These are phyloP conservation scores for Aristolochia contorta DNA, from an alignment of 164 flowering plant genomes.

Conservation along the genomic window DNA sequence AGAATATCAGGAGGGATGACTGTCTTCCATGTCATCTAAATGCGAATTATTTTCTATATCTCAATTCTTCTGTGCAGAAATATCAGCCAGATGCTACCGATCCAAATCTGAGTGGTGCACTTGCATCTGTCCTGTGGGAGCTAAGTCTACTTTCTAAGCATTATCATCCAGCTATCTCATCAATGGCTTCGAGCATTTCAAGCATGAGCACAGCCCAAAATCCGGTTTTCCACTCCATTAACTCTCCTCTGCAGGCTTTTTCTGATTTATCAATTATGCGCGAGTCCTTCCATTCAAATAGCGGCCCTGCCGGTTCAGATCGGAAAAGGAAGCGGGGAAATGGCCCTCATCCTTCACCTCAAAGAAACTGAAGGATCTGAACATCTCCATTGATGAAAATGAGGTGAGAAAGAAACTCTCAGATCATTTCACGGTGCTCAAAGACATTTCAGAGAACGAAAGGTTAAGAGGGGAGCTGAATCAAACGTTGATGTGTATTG, in stretches of 20 bases:
- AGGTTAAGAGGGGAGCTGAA: conserved; percentile 25
- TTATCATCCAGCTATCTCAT: conserved; percentile 58
- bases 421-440: conserved; percentile 19
- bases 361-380: not conserved
- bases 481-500: conserved; percentile 24
- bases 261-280: not conserved
- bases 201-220: conserved; percentile 31
- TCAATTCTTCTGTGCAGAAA: conserved; percentile 35
- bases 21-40: not conserved
- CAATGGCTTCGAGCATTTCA: conserved; percentile 48
- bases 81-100: conserved; percentile 70
- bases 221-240: conserved; percentile 42
- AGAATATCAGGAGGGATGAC: not conserved
- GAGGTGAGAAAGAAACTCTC: too few relatives aligned
- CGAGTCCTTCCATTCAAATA: conserved; percentile 28
- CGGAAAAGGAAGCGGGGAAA: conserved; percentile 39
- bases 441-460: conserved; percentile 22
- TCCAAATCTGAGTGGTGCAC: conserved; percentile 74
- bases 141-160: conserved; percentile 60
- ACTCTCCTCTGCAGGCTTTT: conserved; percentile 64
- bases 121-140: conserved; percentile 87
- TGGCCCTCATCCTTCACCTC: conserved; percentile 2
- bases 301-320: conserved; percentile 15
- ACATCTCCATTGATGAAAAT: too few relatives aligned
- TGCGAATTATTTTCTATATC: not conserved